A percentile compares a stretch with the other conserved stretches of the same genome.
Conservation (phyloP, 257 asterid genomes). For the Solanum chiquidenum region DNA sequence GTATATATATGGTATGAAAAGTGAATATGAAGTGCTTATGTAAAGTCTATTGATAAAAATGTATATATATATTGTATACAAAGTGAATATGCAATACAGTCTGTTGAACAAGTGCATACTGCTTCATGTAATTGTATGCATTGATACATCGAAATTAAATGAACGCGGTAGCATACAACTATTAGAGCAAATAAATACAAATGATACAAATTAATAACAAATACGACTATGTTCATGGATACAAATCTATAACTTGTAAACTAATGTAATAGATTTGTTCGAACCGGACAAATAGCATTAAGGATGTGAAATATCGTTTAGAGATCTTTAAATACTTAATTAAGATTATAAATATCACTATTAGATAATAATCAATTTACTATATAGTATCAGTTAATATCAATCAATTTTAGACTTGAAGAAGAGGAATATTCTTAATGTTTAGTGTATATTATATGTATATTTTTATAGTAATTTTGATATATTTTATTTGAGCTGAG, state of each 20-base stretch:
- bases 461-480: background rate
- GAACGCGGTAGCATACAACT: background rate
- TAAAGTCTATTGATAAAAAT: background rate
- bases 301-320: background rate
- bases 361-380: background rate
- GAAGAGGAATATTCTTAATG: background rate
- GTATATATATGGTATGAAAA: background rate
- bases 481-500: background rate
- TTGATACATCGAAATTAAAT: too few relatives aligned
- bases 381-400: background rate
- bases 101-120: too few relatives aligned
- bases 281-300: too few relatives aligned
- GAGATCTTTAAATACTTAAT: background rate
- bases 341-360: background rate
- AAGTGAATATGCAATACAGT: too few relatives aligned
- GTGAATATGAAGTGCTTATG: background rate
- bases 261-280: too few relatives aligned
- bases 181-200: background rate
- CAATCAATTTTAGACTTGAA: background rate
- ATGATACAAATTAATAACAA: background rate
- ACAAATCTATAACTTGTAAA: background rate
- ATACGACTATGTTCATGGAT: background rate
- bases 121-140: too few relatives aligned
- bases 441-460: background rate
- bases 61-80: background rate